Evolutionary conservation across 805 yeast genomes (phyloP).

Genomic region (Yamadazyma paraphyllophila): DNA sequence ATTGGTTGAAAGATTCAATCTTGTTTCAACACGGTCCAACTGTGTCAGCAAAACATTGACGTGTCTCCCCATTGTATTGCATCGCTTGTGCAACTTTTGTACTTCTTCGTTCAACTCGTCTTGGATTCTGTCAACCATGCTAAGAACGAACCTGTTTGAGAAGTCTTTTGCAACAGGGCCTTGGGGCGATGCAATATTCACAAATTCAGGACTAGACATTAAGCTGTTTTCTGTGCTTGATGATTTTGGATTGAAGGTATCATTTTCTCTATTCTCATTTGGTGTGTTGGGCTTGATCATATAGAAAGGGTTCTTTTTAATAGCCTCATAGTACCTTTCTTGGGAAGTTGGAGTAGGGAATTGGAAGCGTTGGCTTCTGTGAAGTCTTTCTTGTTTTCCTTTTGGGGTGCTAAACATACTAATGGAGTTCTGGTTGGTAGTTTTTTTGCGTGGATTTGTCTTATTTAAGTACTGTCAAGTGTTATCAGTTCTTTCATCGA

Average conservation of each 20-base stretch:
- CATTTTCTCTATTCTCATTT: not conserved
- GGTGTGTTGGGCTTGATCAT: not conserved
- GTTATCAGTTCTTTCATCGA: not conserved
- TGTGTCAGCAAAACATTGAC: constrained; percentile 1
- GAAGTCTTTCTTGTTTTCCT: not conserved
- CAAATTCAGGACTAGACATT: no score
- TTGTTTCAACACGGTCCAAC: not conserved
- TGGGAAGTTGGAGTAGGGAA: not conserved
- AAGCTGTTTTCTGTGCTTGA: no score
- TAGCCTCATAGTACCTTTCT: not conserved
- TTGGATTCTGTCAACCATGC: no score
- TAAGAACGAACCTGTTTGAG: no score
- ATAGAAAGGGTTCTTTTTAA: not conserved
- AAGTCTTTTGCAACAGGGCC: no score
- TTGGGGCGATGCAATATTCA: no score
- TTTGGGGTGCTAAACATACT: not conserved
- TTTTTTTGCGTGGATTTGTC: no score
- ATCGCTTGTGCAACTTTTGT: not conserved
- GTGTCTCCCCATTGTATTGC: not conserved
- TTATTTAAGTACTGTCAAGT: no score
- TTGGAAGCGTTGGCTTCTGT: not conserved
- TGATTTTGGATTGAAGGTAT: no score
- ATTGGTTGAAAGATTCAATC: not conserved
- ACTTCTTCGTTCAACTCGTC: not conserved
- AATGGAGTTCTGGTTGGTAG: no score